Conservation (phyloP, 176 grass and related monocot genomes). For the Phragmites australis region DNA sequence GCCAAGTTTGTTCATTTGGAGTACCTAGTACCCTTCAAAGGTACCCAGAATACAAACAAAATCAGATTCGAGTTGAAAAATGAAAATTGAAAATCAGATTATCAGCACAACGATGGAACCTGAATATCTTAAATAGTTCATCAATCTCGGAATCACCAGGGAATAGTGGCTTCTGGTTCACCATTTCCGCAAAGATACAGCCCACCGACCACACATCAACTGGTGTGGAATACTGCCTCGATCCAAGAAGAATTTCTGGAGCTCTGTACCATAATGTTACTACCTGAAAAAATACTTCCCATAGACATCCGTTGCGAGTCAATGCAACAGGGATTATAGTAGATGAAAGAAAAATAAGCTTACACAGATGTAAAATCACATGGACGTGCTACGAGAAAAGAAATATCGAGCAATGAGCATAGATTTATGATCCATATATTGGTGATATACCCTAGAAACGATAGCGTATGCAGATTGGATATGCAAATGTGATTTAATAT, state of each 20-base stretch:
- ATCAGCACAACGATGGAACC: constrained; percentile 40
- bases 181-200: constrained; percentile 99
- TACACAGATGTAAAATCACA: neutral
- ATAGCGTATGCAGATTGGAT: too few species aligned
- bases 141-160: constrained; percentile 97
- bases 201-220: constrained; percentile 97
- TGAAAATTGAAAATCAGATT: neutral
- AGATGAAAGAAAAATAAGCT: neutral
- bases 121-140: constrained; percentile 95
- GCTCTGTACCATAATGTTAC: constrained; percentile 97
- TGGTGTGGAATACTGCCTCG: constrained; percentile 85
- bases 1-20: constrained; percentile 92
- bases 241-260: constrained; percentile 89
- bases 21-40: constrained; percentile 71
- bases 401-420: too few species aligned
- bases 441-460: too few species aligned
- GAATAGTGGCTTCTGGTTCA: constrained; percentile 83
- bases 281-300: constrained; percentile 61
- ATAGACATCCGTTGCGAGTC: constrained; percentile 36
- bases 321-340: constrained; percentile 1
- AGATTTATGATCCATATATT: too few species aligned
- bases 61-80: constrained; percentile 20
- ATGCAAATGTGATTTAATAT: too few species aligned
- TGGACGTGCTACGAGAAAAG: neutral
- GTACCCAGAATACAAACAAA: constrained; percentile 12